Percentiles rank a stretch among this genome's conserved stretches.
phyloP scores from a whole-genome alignment of 2,329 filamentous ascomycete genomes.

The Penicillium sumatraense region DNA sequence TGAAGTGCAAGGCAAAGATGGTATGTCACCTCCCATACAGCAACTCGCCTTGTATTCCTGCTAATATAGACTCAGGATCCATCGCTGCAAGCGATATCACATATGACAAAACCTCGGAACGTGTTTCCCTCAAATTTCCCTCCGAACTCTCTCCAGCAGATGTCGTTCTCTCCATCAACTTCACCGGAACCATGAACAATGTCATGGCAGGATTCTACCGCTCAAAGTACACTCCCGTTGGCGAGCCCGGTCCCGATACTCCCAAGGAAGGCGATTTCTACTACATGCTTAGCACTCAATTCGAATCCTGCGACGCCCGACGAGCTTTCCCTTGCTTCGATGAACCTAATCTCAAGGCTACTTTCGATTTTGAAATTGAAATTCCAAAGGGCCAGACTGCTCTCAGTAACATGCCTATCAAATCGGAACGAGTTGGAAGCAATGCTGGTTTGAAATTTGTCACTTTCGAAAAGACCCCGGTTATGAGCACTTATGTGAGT shows the following conservation, averaged over 20 bases:
- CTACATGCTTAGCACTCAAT: conserved; percentile 91
- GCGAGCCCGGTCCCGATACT: conserved; percentile 73
- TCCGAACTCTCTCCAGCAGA: conserved; percentile 70
- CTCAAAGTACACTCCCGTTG: conserved; percentile 86
- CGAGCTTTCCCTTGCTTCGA: conserved; percentile 97
- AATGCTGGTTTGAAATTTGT: conserved; percentile 68
- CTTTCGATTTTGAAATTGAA: conserved; percentile 92
- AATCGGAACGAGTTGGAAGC: conserved; percentile 70
- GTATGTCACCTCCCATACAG: no score
- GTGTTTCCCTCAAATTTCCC: conserved; percentile 77
- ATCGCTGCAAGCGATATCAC: conserved; percentile 71
- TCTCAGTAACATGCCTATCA: conserved; percentile 94
- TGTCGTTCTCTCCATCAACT: conserved; percentile 73
- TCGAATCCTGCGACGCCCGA: conserved; percentile 93
- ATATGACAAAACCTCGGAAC: conserved; percentile 84
- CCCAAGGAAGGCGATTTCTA: conserved; percentile 70
- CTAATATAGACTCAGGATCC: no score
- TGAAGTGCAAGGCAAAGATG: conserved; percentile 39
- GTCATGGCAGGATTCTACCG: conserved; percentile 93
- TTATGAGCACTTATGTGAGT: conserved; percentile 82
- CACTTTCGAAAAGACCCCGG: conserved; percentile 78
- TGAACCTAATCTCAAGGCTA: conserved; percentile 95
- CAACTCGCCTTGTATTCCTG: no score
- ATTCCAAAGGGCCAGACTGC: conserved; percentile 86
- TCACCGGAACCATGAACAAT: conserved; percentile 83